Evolutionary conservation across 169 alveolate genomes (phyloP), one percentile per base, ranked within the genome.

Genomic region (Plasmodium coatneyi): DNA sequence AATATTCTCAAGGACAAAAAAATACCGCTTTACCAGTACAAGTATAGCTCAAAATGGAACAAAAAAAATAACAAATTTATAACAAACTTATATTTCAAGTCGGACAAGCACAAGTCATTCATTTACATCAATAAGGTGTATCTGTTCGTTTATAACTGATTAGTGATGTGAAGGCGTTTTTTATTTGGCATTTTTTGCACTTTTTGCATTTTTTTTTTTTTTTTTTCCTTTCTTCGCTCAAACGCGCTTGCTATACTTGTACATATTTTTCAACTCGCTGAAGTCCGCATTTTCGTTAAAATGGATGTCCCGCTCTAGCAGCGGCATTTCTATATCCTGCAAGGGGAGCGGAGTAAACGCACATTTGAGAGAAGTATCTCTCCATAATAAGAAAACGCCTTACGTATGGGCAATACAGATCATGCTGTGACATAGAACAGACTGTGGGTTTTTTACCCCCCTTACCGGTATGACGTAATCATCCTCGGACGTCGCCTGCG

Each of bases 391-490:
- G 14, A n/a, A 25, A 12, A 34, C 5, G 36, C 41, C n/a, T 34
- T n/a, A 71, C 5, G 71, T 19, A 46, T 25, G 16, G 32, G 60
- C 9, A 79, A 4, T 7, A 5, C 41, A 2, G 1, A 66, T 16
- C 39, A 22, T 66, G 16, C 5, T 19, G 16, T 28, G n/a, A 43
- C 9, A 28, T 16, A 16, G 10, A 74, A 7, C 30, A 32, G 1
- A 1, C 1, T 72, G 14, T 36, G 46, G 49, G n/a, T 25, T 19
- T 6, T 30, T 70, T 66, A 34, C 25, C 49, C 60, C 46, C 36
- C 28, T 79, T 87, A 87, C 93, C 82, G 93, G 93, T 87, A 87
- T 87, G 49, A 87, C 71, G 34, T 87, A 87, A 43, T 87, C 93
- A 66, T 87, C 93, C 19, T 60, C 56, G 19, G 87, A 76, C 46